Evolutionary conservation across 2,329 filamentous ascomycete genomes (phyloP).

Genomic region (Colletotrichum navitas): DNA sequence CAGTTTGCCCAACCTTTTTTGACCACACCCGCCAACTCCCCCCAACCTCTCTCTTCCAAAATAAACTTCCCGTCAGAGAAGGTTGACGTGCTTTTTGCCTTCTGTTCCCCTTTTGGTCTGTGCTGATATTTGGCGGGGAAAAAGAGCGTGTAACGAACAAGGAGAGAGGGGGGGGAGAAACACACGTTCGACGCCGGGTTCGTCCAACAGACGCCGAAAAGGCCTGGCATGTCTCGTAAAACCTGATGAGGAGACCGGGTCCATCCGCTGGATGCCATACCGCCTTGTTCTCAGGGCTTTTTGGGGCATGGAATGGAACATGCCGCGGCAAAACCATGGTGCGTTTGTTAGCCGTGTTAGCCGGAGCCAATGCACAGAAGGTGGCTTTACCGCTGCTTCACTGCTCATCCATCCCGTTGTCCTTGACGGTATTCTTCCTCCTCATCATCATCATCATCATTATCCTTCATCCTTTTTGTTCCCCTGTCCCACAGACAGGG

Average conservation of each 20-base stretch:
- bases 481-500: neutral
- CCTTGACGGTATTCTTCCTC: neutral
- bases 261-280: neutral
- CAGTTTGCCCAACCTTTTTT: neutral
- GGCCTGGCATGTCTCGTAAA: conserved; percentile 3
- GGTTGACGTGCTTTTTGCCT: neutral
- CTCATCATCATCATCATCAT: neutral
- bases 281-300: neutral
- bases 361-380: neutral
- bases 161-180: neutral
- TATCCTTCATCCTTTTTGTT: neutral
- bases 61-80: conserved; percentile 15
- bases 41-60: neutral
- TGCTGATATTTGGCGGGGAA: neutral
- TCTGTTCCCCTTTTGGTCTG: neutral
- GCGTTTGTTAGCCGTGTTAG: neutral
- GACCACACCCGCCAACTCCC: neutral
- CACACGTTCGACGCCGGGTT: neutral
- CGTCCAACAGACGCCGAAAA: neutral
- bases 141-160: neutral
- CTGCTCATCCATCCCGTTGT: neutral
- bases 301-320: neutral
- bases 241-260: neutral
- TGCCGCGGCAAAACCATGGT: neutral
- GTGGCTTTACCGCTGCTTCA: neutral